A percentile compares a stretch with the other conserved stretches of the same genome.
Evolutionary conservation across 768 basidiomycete genomes (phyloP).

Genomic region (Podaxis sp.): DNA sequence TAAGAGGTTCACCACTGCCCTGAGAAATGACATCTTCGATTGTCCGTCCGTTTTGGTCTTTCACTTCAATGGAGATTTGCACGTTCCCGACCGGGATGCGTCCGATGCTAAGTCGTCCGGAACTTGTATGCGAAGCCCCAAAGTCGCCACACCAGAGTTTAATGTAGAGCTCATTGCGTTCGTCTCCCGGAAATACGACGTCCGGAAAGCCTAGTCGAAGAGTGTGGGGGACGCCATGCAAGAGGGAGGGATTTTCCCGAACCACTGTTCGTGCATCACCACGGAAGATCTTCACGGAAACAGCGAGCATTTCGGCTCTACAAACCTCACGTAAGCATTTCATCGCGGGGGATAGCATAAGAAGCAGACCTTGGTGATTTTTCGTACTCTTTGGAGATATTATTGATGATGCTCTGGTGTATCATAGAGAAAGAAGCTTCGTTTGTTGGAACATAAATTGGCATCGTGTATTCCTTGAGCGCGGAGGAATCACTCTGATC

Average conservation of each 20-base stretch:
- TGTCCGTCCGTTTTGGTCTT: constrained; percentile 64
- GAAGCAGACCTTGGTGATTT: constrained; percentile 70
- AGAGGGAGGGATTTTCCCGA: constrained; percentile 79
- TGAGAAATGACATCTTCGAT: constrained; percentile 75
- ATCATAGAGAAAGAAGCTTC: constrained; percentile 90
- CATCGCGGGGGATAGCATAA: neutral
- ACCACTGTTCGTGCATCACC: constrained; percentile 78
- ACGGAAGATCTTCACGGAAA: constrained; percentile 83
- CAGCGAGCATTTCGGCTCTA: constrained; percentile 85
- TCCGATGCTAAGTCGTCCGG: constrained; percentile 58
- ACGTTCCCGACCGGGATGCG: constrained; percentile 65
- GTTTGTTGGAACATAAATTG: constrained; percentile 80
- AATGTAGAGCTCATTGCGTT: constrained; percentile 94
- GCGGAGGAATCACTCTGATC: constrained; percentile 66
- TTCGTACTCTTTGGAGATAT: constrained; percentile 76
- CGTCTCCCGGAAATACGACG: constrained; percentile 89
- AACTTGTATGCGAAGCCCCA: constrained; percentile 46
- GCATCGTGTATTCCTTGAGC: constrained; percentile 79
- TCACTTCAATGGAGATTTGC: constrained; percentile 90
- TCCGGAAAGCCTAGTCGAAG: constrained; percentile 92
- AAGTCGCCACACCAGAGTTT: constrained; percentile 97
- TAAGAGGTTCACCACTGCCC: constrained; percentile 81
- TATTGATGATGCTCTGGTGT: constrained; percentile 91
- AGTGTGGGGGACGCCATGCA: constrained; percentile 81
- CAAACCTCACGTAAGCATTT: constrained; percentile 11